A percentile compares a stretch with the other conserved stretches of the same genome.
Conservation (phyloP, 768 basidiomycete genomes). For the Chalciporus pseudorubinellus region DNA sequence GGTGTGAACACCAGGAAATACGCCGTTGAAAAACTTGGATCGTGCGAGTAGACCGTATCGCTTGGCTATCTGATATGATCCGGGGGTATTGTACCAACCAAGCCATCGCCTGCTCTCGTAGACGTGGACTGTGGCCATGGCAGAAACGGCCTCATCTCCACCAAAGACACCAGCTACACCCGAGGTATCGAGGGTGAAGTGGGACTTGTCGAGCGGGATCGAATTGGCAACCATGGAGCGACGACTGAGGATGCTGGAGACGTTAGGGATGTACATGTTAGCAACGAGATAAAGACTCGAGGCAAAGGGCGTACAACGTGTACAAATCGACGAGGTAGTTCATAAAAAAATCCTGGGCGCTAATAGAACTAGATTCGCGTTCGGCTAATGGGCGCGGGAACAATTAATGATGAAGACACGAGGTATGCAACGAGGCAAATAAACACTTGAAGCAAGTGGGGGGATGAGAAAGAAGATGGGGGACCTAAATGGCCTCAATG, state of each 20-base stretch:
- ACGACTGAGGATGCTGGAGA: constrained; percentile 12
- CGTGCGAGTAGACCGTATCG: constrained; percentile 33
- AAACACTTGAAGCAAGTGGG: too few relatives aligned
- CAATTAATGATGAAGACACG: background rate
- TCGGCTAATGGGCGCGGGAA: background rate
- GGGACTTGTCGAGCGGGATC: constrained; percentile 18
- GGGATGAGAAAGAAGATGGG: background rate
- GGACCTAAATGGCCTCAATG: background rate
- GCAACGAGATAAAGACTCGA: background rate
- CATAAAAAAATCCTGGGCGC: background rate
- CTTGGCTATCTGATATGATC: constrained; percentile 35
- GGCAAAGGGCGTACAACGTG: constrained; percentile 6
- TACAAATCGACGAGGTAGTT: background rate
- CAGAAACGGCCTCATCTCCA: constrained; percentile 38
- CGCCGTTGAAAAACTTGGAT: constrained; percentile 33
- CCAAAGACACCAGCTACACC: constrained; percentile 39
- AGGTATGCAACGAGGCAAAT: background rate
- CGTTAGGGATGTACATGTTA: constrained; percentile 24
- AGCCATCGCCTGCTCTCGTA: constrained; percentile 33
- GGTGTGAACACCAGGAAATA: constrained; percentile 34
- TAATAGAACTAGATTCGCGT: background rate
- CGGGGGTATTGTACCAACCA: constrained; percentile 40
- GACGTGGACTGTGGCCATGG: constrained; percentile 38
- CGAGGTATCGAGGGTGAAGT: constrained; percentile 29
- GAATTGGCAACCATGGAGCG: constrained; percentile 13